Percentiles rank a stretch among this genome's conserved stretches.
Evolutionary conservation across 179 eudicot genomes (phyloP).

Genomic region (Carnegiea gigantea): DNA sequence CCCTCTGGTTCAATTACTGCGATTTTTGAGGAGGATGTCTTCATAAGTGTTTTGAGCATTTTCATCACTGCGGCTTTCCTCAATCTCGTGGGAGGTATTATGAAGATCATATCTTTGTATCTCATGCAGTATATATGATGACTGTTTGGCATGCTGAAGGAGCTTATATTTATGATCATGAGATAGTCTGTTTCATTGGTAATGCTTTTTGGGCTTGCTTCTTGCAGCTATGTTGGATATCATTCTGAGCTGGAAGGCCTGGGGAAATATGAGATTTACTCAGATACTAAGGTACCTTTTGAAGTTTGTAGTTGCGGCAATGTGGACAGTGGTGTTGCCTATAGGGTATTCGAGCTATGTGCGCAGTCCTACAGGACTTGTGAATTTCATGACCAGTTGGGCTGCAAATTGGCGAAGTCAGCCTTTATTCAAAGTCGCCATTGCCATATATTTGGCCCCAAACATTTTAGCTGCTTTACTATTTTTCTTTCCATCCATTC

Average conservation of each 20-base stretch:
- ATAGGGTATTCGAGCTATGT: slow-evolving; percentile 67
- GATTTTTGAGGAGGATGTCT: slow-evolving; percentile 61
- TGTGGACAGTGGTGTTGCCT: slow-evolving; percentile 91
- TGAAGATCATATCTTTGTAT: slow-evolving; percentile 2
- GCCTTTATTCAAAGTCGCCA: slow-evolving; percentile 58
- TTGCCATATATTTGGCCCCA: slow-evolving; percentile 83
- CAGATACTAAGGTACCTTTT: slow-evolving; percentile 83
- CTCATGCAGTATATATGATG: neutral
- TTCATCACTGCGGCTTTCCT: slow-evolving; percentile 87
- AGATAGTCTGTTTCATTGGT: neutral
- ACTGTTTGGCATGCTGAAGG: slow-evolving; percentile 11
- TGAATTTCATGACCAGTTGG: slow-evolving; percentile 68
- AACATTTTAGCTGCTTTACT: slow-evolving; percentile 68
- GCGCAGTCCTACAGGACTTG: slow-evolving; percentile 63
- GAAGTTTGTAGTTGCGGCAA: slow-evolving; percentile 74
- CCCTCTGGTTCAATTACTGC: slow-evolving; percentile 60
- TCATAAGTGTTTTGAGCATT: slow-evolving; percentile 75
- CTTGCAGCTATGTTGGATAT: slow-evolving; percentile 83
- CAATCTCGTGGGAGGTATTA: slow-evolving; percentile 80
- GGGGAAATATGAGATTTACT: slow-evolving; percentile 82
- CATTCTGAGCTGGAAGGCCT: slow-evolving; percentile 79
- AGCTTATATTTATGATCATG: slow-evolving; percentile 1
- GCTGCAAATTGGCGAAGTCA: slow-evolving; percentile 56
- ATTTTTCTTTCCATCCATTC: slow-evolving; percentile 70
- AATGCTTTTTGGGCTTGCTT: neutral